A percentile compares a stretch with the other conserved stretches of the same genome.
phyloP scores from a whole-genome alignment of 1,284 basidiomycete species.

The Lentinula novae-zelandiae region DNA sequence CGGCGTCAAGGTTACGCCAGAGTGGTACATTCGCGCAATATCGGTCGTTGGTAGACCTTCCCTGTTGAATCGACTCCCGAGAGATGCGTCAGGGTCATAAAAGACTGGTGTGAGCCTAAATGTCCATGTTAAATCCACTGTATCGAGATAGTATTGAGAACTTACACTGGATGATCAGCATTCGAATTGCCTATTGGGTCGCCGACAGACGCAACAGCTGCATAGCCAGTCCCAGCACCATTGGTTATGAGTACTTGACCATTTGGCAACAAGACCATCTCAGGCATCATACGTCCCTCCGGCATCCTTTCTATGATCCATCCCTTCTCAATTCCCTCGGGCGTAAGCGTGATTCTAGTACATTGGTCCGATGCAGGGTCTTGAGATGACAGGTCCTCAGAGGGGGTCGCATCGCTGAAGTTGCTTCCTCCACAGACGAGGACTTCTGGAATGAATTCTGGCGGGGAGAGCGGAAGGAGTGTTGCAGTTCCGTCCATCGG shows the following conservation, averaged over 20 bases:
- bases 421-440: conserved; percentile 46
- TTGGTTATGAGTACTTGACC: conserved; percentile 49
- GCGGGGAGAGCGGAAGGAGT: conserved; percentile 45
- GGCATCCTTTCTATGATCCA: conserved; percentile 38
- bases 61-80: conserved; percentile 42
- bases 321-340: conserved; percentile 33
- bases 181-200: conserved; percentile 34
- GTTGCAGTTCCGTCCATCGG: conserved; percentile 45
- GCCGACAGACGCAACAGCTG: conserved; percentile 43
- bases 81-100: conserved; percentile 45
- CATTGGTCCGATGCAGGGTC: conserved; percentile 42
- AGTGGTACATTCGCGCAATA: conserved; percentile 44
- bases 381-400: conserved; percentile 32
- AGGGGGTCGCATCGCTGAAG: conserved; percentile 26
- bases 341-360: conserved; percentile 33
- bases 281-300: conserved; percentile 42
- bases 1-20: conserved; percentile 35
- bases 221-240: conserved; percentile 41
- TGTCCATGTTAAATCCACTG: neutral
- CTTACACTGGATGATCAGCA: conserved; percentile 37
- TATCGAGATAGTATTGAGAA: neutral
- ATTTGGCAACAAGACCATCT: conserved; percentile 48
- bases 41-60: conserved; percentile 41
- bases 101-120: conserved; percentile 40
- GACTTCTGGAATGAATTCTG: conserved; percentile 42